A percentile compares a stretch with the other conserved stretches of the same genome.
phyloP scores from a whole-genome alignment of 2,329 filamentous ascomycete species.

The Botrytis deweyae region DNA sequence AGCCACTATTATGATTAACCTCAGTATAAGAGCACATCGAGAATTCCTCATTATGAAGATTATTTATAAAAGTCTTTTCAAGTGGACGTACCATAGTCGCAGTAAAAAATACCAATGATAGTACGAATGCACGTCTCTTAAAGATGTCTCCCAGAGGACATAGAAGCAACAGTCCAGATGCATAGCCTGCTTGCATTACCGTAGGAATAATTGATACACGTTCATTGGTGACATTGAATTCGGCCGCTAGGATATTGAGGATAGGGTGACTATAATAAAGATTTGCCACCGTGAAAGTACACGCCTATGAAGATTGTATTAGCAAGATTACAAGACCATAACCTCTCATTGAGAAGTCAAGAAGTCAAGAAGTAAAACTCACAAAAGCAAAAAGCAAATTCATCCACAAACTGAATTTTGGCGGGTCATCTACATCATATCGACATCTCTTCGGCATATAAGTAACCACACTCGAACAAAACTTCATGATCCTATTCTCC shows the following conservation, averaged over 20 bases:
- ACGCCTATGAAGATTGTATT: constrained; percentile 43
- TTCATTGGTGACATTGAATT: constrained; percentile 70
- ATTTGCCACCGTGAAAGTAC: constrained; percentile 72
- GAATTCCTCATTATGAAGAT: not conserved
- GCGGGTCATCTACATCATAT: constrained; percentile 65
- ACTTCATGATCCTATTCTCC: constrained; percentile 25
- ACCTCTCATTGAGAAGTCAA: not conserved
- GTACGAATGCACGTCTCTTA: constrained; percentile 65
- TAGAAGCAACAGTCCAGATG: constrained; percentile 68
- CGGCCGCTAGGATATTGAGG: constrained; percentile 68
- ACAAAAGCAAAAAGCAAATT: constrained; percentile 63
- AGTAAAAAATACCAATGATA: constrained; percentile 65
- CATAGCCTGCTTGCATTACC: constrained; percentile 77
- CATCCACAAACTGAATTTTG: constrained; percentile 64
- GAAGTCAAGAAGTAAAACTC: constrained; percentile 27
- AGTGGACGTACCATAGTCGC: constrained; percentile 57
- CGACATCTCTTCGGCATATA: constrained; percentile 67
- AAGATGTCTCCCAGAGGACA: constrained; percentile 74
- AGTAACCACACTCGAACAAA: constrained; percentile 41
- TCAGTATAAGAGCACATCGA: not conserved
- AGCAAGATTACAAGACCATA: not conserved
- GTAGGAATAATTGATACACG: constrained; percentile 68
- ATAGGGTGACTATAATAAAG: constrained; percentile 82
- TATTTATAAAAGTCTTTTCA: not conserved
- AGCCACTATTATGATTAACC: constrained; percentile 52